A percentile compares a stretch with the other conserved stretches of the same genome.
Evolutionary conservation across 768 basidiomycete species (phyloP).

Genomic region (Hydnomerulius pinastri): DNA sequence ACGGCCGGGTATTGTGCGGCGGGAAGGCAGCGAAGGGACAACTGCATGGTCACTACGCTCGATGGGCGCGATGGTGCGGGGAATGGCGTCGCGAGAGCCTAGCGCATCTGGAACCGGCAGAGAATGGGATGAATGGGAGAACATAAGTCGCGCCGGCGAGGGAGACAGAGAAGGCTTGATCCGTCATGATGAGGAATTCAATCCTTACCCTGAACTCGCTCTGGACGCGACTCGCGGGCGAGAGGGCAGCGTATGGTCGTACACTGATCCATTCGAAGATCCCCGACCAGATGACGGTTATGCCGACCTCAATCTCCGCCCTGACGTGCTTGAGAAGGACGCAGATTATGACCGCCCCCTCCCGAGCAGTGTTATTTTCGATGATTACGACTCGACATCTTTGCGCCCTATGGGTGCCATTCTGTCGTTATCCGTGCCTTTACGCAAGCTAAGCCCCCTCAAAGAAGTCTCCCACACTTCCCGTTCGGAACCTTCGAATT

Average conservation of each 20-base stretch:
- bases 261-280: conserved; percentile 49
- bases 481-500: conserved; percentile 20
- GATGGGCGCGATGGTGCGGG: conserved; percentile 30
- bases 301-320: conserved; percentile 12
- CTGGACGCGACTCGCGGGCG: conserved; percentile 11
- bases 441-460: conserved; percentile 34
- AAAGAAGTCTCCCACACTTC: conserved; percentile 31
- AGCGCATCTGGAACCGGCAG: conserved; percentile 22
- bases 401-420: conserved; percentile 10
- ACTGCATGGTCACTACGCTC: conserved; percentile 56
- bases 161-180: conserved; percentile 21
- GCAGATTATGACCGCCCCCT: conserved; percentile 18
- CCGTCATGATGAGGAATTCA: conserved; percentile 14
- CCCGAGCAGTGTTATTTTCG: conserved; percentile 10
- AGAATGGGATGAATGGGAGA: conserved; percentile 22
- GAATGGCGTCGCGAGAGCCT: conserved; percentile 30
- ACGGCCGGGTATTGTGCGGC: conserved; percentile 20
- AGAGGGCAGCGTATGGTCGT: conserved; percentile 32
- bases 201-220: conserved; percentile 3
- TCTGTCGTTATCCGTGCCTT: conserved; percentile 21
- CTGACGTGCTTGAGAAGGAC: conserved; percentile 16
- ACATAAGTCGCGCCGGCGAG: conserved; percentile 11
- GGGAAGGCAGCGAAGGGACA: conserved; percentile 44
- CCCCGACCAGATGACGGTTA: conserved; percentile 21
- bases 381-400: conserved; percentile 17